A percentile compares a stretch with the other conserved stretches of the same genome.
phyloP scores from a whole-genome alignment of 2,329 filamentous ascomycete species.

The Pseudogymnoascus sp. region DNA sequence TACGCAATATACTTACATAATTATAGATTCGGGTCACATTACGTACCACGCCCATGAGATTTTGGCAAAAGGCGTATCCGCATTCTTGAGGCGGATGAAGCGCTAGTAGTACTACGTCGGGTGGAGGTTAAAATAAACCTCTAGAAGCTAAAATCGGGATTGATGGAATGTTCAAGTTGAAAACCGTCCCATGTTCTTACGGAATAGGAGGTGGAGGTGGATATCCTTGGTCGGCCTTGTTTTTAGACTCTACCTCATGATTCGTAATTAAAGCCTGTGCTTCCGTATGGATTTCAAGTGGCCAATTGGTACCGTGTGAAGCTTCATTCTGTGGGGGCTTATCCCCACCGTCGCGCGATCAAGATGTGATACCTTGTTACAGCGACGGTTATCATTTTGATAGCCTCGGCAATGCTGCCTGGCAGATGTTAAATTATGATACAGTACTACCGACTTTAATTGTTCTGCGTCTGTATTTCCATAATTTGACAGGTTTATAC shows the following conservation, averaged over 20 bases:
- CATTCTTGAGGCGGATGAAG: conserved; percentile 18
- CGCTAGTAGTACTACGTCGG: not conserved
- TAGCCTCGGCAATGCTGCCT: not conserved
- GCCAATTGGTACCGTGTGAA: not conserved
- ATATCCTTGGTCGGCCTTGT: not conserved
- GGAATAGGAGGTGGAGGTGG: not conserved
- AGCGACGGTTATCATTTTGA: not conserved
- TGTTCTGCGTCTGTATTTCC: not conserved
- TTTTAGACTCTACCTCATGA: not conserved
- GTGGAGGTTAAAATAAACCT: not conserved
- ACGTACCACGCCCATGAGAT: conserved; percentile 36
- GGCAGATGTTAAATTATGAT: not conserved
- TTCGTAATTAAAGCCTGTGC: not conserved
- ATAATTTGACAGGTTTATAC: not conserved
- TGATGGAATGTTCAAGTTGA: not conserved
- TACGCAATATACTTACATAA: not conserved
- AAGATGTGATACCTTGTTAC: not conserved
- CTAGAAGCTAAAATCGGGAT: not conserved
- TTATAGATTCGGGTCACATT: conserved; percentile 34
- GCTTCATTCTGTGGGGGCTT: not conserved
- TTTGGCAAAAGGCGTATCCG: conserved; percentile 26
- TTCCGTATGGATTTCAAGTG: not conserved
- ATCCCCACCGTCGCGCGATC: not conserved
- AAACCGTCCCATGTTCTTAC: not conserved
- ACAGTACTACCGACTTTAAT: not conserved